Base-by-base conservation (phyloP, 495 filamentous ascomycete species). In the Schizothecium vesticola region DNA sequence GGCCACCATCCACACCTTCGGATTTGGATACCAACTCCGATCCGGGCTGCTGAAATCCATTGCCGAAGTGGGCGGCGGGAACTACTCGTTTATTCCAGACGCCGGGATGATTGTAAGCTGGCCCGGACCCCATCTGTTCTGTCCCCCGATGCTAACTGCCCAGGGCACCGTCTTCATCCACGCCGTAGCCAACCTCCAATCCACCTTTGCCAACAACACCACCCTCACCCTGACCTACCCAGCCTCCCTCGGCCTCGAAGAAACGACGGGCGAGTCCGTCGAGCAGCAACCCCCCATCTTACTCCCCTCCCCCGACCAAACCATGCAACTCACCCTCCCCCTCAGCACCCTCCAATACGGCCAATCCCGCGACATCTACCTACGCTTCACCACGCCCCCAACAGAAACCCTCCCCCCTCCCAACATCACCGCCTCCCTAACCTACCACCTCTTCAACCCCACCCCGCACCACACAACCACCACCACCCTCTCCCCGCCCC, bases 61-160 rank as follows among this genome's bases (percentile, higher is more conserved):
- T 55, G 76, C 81, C 13, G 82, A 83, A 64, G 51, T 79, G 19
- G 71, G 78, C 5, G 73, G 75, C 0, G 82, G 82, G 7, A 82
- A 79, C 74, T 84, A 80, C 57, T 74, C 80, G 12, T 83, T 82
- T 56, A 83, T 84, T 23, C 79, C 81, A 0, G 81, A 84, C 59
- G 79, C 79, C 0, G 80, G 81, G 61, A 83, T 83, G 81, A 80
- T 84, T 69, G 80, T 82, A 69, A 56, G 75, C 24, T 33, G 5
- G 10, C 7, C 23, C 9, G 0, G 13, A 4, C 33, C 4, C 33
- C 6, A 0, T 36, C 33, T 36, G 33, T 16, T 1, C 28, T 16
- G 0, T 4, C 3, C 13, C 3, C 11, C 12, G 36, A 10, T 22
- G 59, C 13, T 43, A 10, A 58, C 22, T 28, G 8, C 21, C 25